Conservation (phyloP, 2,329 filamentous ascomycete species). For the Clarireedia paspali region DNA sequence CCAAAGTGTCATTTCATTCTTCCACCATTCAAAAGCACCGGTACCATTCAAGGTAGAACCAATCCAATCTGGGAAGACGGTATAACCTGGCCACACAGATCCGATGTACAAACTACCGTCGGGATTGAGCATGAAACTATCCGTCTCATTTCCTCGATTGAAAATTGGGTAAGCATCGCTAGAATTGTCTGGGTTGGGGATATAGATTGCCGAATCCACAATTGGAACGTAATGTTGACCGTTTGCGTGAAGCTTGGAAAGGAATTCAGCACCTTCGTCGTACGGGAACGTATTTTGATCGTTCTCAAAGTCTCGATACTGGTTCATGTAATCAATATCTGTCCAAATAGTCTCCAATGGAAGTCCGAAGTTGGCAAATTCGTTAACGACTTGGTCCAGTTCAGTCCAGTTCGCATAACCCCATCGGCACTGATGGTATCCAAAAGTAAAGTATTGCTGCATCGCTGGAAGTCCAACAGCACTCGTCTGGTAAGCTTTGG, state of each 20-base stretch:
- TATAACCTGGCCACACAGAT: slow-evolving; percentile 67
- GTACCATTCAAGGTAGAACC: slow-evolving; percentile 52
- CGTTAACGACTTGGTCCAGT: slow-evolving; percentile 57
- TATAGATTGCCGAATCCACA: slow-evolving; percentile 64
- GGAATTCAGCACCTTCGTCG: slow-evolving; percentile 49
- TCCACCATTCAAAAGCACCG: slow-evolving; percentile 62
- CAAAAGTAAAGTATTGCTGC: slow-evolving; percentile 76
- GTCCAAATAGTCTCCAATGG: slow-evolving; percentile 64
- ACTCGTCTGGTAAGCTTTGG: slow-evolving; percentile 60
- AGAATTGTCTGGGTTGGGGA: slow-evolving; percentile 61
- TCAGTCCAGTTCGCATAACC: slow-evolving; percentile 69
- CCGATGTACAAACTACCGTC: slow-evolving; percentile 52
- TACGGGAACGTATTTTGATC: slow-evolving; percentile 51
- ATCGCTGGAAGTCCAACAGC: slow-evolving; percentile 65
- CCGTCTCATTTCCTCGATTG: slow-evolving; percentile 51
- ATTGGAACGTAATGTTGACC: slow-evolving; percentile 58
- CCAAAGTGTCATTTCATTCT: slow-evolving; percentile 49
- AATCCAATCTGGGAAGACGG: slow-evolving; percentile 63
- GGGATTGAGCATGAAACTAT: slow-evolving; percentile 45
- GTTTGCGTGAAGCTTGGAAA: slow-evolving; percentile 53
- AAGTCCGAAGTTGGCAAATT: slow-evolving; percentile 56
- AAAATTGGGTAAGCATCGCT: slow-evolving; percentile 57
- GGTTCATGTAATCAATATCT: slow-evolving; percentile 65
- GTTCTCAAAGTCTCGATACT: slow-evolving; percentile 52
- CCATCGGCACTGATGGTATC: slow-evolving; percentile 79